Evolutionary conservation across 202 grass and related monocot genomes (phyloP).

Genomic region (Hordeum pubiflorum): DNA sequence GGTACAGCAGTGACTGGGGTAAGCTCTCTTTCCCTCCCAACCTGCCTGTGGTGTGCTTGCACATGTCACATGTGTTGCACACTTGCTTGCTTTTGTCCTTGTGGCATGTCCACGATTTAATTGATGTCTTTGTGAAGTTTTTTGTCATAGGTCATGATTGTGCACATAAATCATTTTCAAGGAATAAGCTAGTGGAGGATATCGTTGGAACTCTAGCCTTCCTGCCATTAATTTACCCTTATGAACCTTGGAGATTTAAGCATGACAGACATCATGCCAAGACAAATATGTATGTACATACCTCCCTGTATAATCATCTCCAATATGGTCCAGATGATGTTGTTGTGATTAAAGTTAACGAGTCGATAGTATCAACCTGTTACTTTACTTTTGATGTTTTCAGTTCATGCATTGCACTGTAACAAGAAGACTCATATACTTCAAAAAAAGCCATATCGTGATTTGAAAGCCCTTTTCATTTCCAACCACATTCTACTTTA

Average conservation of each 20-base stretch:
- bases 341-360: neutral
- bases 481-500: neutral
- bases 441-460: neutral
- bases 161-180: slow-evolving; percentile 95
- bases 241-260: slow-evolving; percentile 98
- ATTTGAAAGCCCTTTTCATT: slow-evolving; percentile 12
- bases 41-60: slow-evolving; percentile 1
- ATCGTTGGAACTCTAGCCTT: slow-evolving; percentile 88
- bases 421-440: neutral
- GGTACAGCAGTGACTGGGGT: slow-evolving; percentile 91
- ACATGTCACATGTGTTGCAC: neutral
- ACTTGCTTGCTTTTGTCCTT: slow-evolving; percentile 10
- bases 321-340: slow-evolving; percentile 6
- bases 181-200: slow-evolving; percentile 95
- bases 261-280: slow-evolving; percentile 92
- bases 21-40: slow-evolving; percentile 12
- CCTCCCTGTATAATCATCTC: slow-evolving; percentile 17
- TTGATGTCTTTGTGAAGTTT: slow-evolving; percentile 60
- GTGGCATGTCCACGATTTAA: slow-evolving; percentile 25
- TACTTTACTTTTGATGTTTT: neutral
- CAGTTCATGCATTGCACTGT: neutral
- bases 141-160: slow-evolving; percentile 99
- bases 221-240: slow-evolving; percentile 93
- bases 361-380: neutral
- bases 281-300: slow-evolving; percentile 81